Conservation (phyloP, 129 eudicot genomes). For the Arctium lappa region DNA sequence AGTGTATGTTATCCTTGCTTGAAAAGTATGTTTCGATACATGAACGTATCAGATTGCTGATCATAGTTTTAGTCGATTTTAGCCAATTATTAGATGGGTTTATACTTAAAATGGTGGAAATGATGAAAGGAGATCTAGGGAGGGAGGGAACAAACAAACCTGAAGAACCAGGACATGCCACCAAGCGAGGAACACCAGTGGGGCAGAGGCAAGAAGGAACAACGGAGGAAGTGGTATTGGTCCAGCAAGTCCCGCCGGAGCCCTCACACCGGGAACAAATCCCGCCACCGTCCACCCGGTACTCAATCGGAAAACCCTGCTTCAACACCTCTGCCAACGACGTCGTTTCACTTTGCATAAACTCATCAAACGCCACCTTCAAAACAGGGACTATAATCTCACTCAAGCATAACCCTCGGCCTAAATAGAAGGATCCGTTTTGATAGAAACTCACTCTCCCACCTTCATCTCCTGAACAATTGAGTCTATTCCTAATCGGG, state of each 20-base stretch:
- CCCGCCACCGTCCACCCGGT: conserved; percentile 4
- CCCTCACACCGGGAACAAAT: conserved; percentile 14
- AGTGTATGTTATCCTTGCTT: too few relatives aligned
- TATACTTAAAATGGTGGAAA: background rate
- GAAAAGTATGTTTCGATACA: background rate
- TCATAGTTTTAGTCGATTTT: too few relatives aligned
- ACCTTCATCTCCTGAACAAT: background rate
- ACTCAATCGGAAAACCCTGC: conserved; percentile 21
- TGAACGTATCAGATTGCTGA: too few relatives aligned
- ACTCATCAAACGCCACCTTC: conserved; percentile 8
- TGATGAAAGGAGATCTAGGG: background rate
- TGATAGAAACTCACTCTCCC: background rate
- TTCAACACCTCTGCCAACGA: background rate
- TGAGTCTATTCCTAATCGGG: background rate
- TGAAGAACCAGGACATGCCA: background rate
- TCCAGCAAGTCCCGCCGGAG: conserved; percentile 32
- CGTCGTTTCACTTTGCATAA: background rate
- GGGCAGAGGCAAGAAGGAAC: conserved; percentile 19
- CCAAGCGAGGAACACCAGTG: background rate
- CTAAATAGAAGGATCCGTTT: background rate
- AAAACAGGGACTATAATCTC: conserved; percentile 16
- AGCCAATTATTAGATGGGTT: background rate
- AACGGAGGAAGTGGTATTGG: background rate
- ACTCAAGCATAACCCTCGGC: background rate
- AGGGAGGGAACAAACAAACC: background rate